Conservation (phyloP, 306 rosid species). For the Sindora glabra region DNA sequence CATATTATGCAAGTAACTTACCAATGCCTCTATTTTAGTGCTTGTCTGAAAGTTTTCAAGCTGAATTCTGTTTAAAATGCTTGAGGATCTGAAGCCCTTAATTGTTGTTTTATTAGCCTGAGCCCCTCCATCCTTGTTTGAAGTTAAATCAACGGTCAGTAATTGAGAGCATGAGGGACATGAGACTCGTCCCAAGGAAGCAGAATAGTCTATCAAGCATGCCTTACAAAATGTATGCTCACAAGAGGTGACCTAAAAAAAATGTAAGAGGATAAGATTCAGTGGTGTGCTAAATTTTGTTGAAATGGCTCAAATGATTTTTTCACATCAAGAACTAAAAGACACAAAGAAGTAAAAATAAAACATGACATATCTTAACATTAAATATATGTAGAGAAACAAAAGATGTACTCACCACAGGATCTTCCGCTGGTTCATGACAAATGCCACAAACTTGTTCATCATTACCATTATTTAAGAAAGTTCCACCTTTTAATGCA, state of each 20-base stretch:
- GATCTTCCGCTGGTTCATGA: slow-evolving; percentile 67
- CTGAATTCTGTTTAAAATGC: slow-evolving; percentile 73
- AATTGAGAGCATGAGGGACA: slow-evolving; percentile 83
- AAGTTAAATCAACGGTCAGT: slow-evolving; percentile 68
- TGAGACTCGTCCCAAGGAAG: slow-evolving; percentile 51
- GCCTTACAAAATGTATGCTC: slow-evolving; percentile 75
- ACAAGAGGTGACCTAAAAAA: slow-evolving; percentile 73
- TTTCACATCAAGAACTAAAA: neutral
- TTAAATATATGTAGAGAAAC: neutral
- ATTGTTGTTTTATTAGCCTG: slow-evolving; percentile 52
- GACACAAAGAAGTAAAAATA: too few species aligned
- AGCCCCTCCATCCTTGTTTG: slow-evolving; percentile 29
- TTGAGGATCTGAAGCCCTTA: slow-evolving; percentile 76
- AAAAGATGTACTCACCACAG: slow-evolving; percentile 45
- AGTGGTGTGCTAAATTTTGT: neutral
- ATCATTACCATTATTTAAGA: slow-evolving; percentile 15
- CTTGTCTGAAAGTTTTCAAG: slow-evolving; percentile 89
- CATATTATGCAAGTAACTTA: slow-evolving; percentile 37
- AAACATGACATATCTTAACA: too few species aligned
- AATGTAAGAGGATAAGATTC: neutral
- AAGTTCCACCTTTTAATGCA: slow-evolving; percentile 30
- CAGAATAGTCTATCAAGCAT: slow-evolving; percentile 60
- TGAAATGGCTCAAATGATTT: neutral
- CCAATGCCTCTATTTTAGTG: slow-evolving; percentile 96
- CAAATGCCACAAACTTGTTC: slow-evolving; percentile 71